A percentile compares a stretch with the other conserved stretches of the same genome.
phyloP scores from a whole-genome alignment of 140 eudicot species.

The Oenanthe javanica region DNA sequence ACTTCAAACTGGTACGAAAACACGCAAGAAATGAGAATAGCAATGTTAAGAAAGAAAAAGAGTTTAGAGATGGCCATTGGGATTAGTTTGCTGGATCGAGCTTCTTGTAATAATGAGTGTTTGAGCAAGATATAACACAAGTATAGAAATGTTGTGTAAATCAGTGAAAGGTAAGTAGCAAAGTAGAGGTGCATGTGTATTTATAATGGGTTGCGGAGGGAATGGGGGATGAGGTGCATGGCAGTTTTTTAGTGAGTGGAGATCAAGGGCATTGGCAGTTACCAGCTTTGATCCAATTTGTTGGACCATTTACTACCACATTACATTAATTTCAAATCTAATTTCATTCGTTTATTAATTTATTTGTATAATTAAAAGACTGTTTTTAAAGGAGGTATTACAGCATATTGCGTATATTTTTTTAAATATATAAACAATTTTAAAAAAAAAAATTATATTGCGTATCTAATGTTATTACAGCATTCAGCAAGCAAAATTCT shows the following conservation, averaged over 20 bases:
- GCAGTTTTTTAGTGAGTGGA: neutral
- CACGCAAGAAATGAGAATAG: neutral
- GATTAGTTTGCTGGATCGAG: neutral
- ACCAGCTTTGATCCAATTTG: neutral
- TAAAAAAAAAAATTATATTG: too few species aligned
- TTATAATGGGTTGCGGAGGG: neutral
- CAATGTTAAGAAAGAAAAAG: neutral
- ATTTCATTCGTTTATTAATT: too few species aligned
- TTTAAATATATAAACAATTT: too few species aligned
- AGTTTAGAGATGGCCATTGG: constrained; percentile 27
- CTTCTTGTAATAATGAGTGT: neutral
- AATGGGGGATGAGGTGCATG: constrained; percentile 6
- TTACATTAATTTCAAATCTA: too few species aligned
- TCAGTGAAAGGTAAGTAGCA: neutral
- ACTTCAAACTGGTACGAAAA: constrained; percentile 31
- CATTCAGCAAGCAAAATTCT: too few species aligned
- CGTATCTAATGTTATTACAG: too few species aligned
- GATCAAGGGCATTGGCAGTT: neutral
- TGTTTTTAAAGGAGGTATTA: too few species aligned
- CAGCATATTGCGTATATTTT: too few species aligned
- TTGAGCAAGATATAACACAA: neutral
- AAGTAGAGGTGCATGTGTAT: neutral
- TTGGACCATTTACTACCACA: too few species aligned
- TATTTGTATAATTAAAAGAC: too few species aligned
- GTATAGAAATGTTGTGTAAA: neutral